Base-by-base conservation (phyloP, 192 early-diverging fungal genomes). In the Diversispora eburnea region DNA sequence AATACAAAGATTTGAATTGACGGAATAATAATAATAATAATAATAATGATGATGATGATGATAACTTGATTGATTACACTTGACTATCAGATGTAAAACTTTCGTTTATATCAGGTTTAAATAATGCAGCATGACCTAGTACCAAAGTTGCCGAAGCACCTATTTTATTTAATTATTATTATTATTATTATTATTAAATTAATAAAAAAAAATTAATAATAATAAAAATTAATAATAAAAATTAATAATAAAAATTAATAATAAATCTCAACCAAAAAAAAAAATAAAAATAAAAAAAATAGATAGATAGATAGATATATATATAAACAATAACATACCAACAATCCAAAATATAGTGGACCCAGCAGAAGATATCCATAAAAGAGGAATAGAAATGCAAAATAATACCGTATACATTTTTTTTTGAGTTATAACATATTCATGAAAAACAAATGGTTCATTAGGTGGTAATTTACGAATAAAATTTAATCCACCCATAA, bases 281-380 rank as follows among this genome's bases (percentile, higher is more conserved):
- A 3, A 10, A 59, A 9, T 4, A 46, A 66, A 63, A 63, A 2
- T 42, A 43, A 48, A 17, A 67, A 12, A 19, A 2, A 33, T 33
- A 33, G 25, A 33, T 33, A 33, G 25, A 33, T 33, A 33, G 25
- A 33, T 33, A 33, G 0, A 1, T 33, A 33, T 33, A 33, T 33
- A 33, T 33, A 55, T 13, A 22, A 47, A 49, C 3, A 8, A 19
- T 33, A 47, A 71, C 80, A 71, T 83, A 84, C 84, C 84, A 71
- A 86, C 74, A 66, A 87, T 82, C 87, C 87, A 88, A 57, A 88
- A 87, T 49, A 88, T 77, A 22, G 82, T 83, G 9, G 83, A 82
- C 2, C 83, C 78, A 17, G 84, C 77, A 12, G 80, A 80, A 41
- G 84, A 85, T 67, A 89, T 76, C 61, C 81, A 79, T 57, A 89